A percentile compares a stretch with the other conserved stretches of the same genome.
phyloP scores from a whole-genome alignment of 2,329 filamentous ascomycete genomes.

The Fusarium pseudocircinatum region DNA sequence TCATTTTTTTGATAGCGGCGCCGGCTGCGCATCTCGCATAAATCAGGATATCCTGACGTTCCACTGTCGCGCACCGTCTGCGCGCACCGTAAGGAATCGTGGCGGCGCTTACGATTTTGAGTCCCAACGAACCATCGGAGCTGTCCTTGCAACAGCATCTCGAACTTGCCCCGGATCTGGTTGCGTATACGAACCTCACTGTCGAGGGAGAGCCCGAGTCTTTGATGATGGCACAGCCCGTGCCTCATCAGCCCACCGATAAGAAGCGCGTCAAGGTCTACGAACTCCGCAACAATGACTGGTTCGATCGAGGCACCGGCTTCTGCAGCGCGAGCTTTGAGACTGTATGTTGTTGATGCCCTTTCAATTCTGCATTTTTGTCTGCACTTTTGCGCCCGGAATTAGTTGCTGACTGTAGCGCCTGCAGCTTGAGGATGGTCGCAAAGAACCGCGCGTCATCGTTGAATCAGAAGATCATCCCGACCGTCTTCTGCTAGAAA shows the following conservation, averaged over 20 bases:
- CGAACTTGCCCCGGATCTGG: conserved; percentile 63
- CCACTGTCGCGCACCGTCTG: conserved; percentile 41
- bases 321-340: conserved; percentile 86
- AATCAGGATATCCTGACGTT: conserved; percentile 19
- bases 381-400: conserved; percentile 13
- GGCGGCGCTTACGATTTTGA: conserved; percentile 67
- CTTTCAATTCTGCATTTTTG: conserved; percentile 6
- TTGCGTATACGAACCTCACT: conserved; percentile 60
- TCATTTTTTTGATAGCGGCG: conserved; percentile 26
- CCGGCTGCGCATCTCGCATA: conserved; percentile 26
- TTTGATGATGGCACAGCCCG: conserved; percentile 76
- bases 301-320: conserved; percentile 96
- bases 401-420: conserved; percentile 41
- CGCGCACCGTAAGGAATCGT: conserved; percentile 54
- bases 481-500: conserved; percentile 84
- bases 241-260: conserved; percentile 74
- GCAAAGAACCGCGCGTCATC: conserved; percentile 86
- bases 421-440: conserved; percentile 62
- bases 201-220: conserved; percentile 66
- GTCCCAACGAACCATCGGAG: conserved; percentile 61
- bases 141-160: conserved; percentile 70
- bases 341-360: conserved; percentile 66
- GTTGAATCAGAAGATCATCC: conserved; percentile 96
- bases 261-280: conserved; percentile 96
- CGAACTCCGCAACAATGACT: conserved; percentile 97